Conservation (phyloP, 179 eudicot genomes). For the Vitellaria paradoxa region DNA sequence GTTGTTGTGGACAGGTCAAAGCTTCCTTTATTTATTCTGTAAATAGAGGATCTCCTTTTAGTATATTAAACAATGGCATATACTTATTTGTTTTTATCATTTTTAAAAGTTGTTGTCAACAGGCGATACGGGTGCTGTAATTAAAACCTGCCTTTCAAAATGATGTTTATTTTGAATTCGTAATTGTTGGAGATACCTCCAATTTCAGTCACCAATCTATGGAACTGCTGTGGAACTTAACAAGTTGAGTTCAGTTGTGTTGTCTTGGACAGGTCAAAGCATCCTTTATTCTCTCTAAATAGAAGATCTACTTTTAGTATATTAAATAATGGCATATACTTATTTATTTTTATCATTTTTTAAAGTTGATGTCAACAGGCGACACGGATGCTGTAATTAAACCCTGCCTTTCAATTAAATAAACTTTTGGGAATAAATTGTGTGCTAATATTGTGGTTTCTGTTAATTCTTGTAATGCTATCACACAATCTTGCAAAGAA, state of each 20-base stretch:
- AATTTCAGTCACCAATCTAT: too few species aligned
- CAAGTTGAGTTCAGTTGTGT: too few species aligned
- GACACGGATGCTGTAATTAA: not conserved
- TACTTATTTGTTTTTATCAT: not conserved
- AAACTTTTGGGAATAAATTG: not conserved
- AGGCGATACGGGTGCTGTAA: not conserved
- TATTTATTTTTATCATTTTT: not conserved
- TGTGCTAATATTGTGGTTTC: not conserved
- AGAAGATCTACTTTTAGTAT: not conserved
- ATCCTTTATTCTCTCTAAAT: not conserved
- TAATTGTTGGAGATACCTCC: too few species aligned
- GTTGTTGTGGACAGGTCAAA: too few species aligned
- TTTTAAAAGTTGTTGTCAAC: not conserved
- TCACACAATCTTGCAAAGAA: not conserved
- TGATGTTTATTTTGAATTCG: too few species aligned
- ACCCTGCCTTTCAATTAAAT: not conserved
- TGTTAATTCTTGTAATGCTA: not conserved
- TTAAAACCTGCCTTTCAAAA: not conserved
- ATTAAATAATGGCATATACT: not conserved
- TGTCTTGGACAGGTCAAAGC: too few species aligned
- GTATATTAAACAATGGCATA: not conserved
- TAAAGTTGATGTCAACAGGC: not conserved
- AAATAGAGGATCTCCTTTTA: not conserved
- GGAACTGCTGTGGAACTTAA: too few species aligned
- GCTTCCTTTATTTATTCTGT: not conserved